Evolutionary conservation across 1,139 yeast genomes (phyloP).

Genomic region (Sugiyamaella japonica): DNA sequence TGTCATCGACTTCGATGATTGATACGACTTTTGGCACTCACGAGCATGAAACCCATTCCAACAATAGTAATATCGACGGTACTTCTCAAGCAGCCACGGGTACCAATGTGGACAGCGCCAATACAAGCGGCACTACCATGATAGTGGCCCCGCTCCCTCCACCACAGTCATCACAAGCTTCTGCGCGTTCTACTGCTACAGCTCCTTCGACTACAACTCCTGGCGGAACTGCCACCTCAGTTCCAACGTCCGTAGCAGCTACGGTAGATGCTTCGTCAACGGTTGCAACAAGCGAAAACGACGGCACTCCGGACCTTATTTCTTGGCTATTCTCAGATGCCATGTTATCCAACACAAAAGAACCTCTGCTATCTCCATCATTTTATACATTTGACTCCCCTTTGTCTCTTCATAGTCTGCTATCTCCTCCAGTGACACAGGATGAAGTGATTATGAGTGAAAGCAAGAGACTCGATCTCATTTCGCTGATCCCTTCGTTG

Average conservation of each 20-base stretch:
- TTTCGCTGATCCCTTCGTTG: constrained; percentile 42
- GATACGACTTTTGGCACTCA: constrained; percentile 1
- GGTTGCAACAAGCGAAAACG: constrained; percentile 4
- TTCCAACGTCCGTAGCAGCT: neutral
- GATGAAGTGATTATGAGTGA: constrained; percentile 34
- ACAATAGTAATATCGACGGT: neutral
- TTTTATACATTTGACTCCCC: constrained; percentile 39
- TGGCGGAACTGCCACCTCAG: neutral
- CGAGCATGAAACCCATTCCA: neutral
- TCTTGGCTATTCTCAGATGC: constrained; percentile 44
- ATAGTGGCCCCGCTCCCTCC: constrained; percentile 1
- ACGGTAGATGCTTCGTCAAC: neutral
- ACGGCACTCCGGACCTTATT: constrained; percentile 32
- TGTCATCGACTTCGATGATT: constrained; percentile 3
- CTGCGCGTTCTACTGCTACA: neutral
- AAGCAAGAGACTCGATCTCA: constrained; percentile 38
- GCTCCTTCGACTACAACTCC: constrained; percentile 2
- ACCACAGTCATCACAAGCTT: neutral
- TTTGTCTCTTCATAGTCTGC: constrained; percentile 42
- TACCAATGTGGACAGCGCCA: neutral
- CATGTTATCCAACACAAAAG: constrained; percentile 36
- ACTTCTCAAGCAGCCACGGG: neutral
- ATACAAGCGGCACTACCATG: neutral
- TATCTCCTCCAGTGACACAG: constrained; percentile 41
- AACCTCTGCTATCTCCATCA: constrained; percentile 36